These are phyloP conservation scores for Corylus americana DNA, from an alignment of 306 rosid species.

Conservation along the genomic window DNA sequence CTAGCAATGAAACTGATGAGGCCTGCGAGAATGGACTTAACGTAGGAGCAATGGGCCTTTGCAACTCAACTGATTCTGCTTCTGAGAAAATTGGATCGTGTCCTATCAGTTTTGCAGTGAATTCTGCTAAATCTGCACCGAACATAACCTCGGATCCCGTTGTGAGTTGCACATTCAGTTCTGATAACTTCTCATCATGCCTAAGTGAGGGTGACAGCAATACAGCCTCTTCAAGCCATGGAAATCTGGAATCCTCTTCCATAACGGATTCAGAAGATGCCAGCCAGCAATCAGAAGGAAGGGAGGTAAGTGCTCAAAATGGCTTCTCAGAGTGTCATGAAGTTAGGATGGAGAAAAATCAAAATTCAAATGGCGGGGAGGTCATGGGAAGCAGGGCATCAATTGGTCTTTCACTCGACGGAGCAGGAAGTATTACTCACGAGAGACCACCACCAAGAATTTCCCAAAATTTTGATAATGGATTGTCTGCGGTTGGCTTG, in stretches of 20 bases:
- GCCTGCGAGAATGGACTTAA: conserved; percentile 41
- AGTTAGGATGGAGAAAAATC: conserved; percentile 42
- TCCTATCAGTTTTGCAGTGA: conserved; percentile 21
- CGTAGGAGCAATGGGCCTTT: conserved; percentile 42
- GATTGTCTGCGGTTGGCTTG: conserved; percentile 50
- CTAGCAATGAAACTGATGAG: conserved; percentile 40
- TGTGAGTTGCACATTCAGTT: conserved; percentile 51
- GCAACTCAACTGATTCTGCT: conserved; percentile 41
- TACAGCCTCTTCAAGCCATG: conserved; percentile 67
- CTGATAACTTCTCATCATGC: conserved; percentile 83
- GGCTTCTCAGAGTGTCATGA: conserved; percentile 53
- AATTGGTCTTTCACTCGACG: conserved; percentile 37
- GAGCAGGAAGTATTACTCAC: conserved; percentile 39
- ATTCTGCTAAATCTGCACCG: conserved; percentile 25
- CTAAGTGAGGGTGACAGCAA: conserved; percentile 87
- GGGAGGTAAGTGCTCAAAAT: conserved; percentile 50
- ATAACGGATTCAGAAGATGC: conserved; percentile 92
- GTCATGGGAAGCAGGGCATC: conserved; percentile 31
- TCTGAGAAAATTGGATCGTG: conserved; percentile 44
- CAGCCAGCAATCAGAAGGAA: conserved; percentile 75
- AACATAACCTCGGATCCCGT: conserved; percentile 45
- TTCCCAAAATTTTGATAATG: conserved; percentile 47
- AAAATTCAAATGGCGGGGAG: conserved; percentile 38
- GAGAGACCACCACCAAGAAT: conserved; percentile 36
- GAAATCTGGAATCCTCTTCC: conserved; percentile 77